phyloP scores from a whole-genome alignment of 2,329 filamentous ascomycete species.

The Colletotrichum sp. region DNA sequence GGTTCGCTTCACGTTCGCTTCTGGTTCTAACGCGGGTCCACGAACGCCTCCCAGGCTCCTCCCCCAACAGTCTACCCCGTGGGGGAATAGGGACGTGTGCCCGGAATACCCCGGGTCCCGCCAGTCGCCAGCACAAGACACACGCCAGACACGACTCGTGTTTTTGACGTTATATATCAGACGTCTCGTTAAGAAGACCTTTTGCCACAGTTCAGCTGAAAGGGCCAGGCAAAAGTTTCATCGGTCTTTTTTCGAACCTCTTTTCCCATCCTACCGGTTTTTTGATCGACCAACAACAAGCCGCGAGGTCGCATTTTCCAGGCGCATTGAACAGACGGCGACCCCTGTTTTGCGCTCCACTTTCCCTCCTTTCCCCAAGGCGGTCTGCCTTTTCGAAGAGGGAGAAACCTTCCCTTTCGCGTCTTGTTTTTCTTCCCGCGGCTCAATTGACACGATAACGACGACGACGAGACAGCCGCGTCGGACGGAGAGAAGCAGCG shows the following conservation, averaged over 20 bases:
- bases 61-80: conserved; percentile 4
- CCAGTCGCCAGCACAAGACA: neutral
- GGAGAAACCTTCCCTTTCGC: neutral
- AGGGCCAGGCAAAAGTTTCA: neutral
- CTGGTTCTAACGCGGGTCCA: neutral
- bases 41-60: neutral
- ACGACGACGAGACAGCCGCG: neutral
- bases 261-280: neutral
- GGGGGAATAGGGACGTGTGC: neutral
- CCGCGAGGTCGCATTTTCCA: neutral
- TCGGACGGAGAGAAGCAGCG: neutral
- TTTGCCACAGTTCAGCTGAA: neutral
- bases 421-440: neutral
- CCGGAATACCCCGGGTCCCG: neutral
- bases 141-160: neutral
- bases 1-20: neutral
- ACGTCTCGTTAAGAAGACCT: neutral
- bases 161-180: neutral
- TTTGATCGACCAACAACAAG: neutral
- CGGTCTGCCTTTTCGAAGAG: neutral
- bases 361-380: neutral
- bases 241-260: neutral
- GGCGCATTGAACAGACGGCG: neutral
- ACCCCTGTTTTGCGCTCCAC: neutral
- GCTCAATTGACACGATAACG: neutral